A percentile compares a stretch with the other conserved stretches of the same genome.
Conservation (phyloP, 108 stramenopile species). For the Parmales sp. region DNA sequence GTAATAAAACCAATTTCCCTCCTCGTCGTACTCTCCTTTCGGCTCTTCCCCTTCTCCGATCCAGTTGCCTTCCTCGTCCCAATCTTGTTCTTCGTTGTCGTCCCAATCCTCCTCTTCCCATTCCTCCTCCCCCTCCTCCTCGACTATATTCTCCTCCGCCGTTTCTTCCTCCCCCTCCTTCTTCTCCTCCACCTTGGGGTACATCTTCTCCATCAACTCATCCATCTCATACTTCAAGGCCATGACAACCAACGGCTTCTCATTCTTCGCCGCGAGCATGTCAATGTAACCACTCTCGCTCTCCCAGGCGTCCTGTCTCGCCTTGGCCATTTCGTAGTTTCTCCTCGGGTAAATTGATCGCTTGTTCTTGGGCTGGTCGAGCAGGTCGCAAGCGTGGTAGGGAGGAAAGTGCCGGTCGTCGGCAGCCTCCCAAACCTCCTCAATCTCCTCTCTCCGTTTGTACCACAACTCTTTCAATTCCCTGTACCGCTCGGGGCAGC, state of each 20-base stretch:
- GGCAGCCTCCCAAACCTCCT: not conserved
- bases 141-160: not conserved
- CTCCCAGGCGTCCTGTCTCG: not conserved
- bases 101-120: not conserved
- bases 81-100: not conserved
- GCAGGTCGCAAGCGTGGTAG: not conserved
- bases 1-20: not conserved
- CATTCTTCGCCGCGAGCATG: not conserved
- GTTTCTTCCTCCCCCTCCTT: not conserved
- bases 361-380: not conserved
- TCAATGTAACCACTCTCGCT: not conserved
- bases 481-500: conserved; percentile 6
- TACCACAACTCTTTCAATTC: not conserved
- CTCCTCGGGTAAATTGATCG: not conserved
- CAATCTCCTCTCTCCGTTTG: not conserved
- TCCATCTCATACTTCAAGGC: conserved; percentile 1
- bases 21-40: not conserved
- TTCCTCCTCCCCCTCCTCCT: not conserved
- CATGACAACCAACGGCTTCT: not conserved
- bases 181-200: not conserved
- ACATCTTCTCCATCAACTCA: not conserved
- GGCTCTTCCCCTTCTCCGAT: not conserved
- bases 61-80: conserved; percentile 1
- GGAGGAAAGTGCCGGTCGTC: not conserved
- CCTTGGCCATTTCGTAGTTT: not conserved